phyloP scores from a whole-genome alignment of 2,329 filamentous ascomycete genomes.

The Penicillium sp. region DNA sequence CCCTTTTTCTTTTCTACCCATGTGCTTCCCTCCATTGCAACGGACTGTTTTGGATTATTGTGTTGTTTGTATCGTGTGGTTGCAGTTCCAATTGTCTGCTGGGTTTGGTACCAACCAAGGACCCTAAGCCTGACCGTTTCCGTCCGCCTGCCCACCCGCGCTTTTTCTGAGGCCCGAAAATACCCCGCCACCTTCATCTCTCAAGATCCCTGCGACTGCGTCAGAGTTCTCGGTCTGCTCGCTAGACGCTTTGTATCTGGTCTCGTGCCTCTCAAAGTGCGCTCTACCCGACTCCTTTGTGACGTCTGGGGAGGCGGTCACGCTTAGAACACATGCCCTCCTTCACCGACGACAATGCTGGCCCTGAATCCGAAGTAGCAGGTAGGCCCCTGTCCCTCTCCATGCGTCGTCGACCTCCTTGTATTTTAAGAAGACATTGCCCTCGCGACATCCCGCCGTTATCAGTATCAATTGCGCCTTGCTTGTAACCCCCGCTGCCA shows the following conservation, averaged over 20 bases:
- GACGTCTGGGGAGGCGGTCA: slow-evolving; percentile 1
- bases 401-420: slow-evolving; percentile 3
- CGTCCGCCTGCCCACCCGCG: slow-evolving; percentile 17
- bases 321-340: slow-evolving; percentile 27
- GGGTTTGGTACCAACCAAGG: slow-evolving; percentile 7
- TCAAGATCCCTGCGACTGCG: background rate
- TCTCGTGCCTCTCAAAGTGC: slow-evolving; percentile 7
- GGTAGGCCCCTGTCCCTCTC: slow-evolving; percentile 24
- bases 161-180: slow-evolving; percentile 13
- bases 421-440: slow-evolving; percentile 13
- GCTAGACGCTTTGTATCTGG: slow-evolving; percentile 2
- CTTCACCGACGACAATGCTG: slow-evolving; percentile 25
- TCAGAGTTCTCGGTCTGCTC: background rate
- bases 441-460: slow-evolving; percentile 8
- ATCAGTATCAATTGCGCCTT: slow-evolving; percentile 6
- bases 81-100: background rate
- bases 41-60: background rate
- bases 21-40: slow-evolving; percentile 1
- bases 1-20: slow-evolving; percentile 6
- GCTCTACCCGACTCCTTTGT: slow-evolving; percentile 1
- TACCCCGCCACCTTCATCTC: slow-evolving; percentile 15
- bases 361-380: slow-evolving; percentile 23
- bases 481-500: slow-evolving; percentile 7
- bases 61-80: background rate
- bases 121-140: slow-evolving; percentile 9